Conservation (phyloP, 2,329 filamentous ascomycete genomes). For the Cercospora janseana region DNA sequence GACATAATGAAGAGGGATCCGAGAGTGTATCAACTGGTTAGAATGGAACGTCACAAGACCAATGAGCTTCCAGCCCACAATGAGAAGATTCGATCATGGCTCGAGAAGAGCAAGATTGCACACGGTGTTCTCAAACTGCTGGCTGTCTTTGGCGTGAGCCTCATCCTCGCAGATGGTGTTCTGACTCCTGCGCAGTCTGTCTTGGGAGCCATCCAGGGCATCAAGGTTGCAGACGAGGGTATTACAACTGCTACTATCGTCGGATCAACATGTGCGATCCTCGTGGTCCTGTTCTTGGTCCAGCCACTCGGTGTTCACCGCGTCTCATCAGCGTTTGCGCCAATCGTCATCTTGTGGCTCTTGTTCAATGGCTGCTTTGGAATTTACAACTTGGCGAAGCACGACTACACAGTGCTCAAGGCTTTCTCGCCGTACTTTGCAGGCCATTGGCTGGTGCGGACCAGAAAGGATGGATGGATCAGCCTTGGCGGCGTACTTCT, state of each 20-base stretch:
- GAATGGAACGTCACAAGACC: conserved; percentile 59
- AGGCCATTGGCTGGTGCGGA: conserved; percentile 58
- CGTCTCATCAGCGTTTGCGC: conserved; percentile 62
- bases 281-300: conserved; percentile 45
- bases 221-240: conserved; percentile 56
- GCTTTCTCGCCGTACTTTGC: conserved; percentile 58
- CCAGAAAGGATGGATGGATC: conserved; percentile 60
- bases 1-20: conserved; percentile 61
- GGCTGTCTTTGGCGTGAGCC: conserved; percentile 63
- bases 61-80: conserved; percentile 55
- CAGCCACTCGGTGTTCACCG: conserved; percentile 45
- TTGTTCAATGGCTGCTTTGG: conserved; percentile 62
- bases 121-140: conserved; percentile 58
- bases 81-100: conserved; percentile 53
- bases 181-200: conserved; percentile 69
- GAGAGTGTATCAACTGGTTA: conserved; percentile 52
- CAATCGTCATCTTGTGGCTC: conserved; percentile 64
- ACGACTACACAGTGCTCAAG: conserved; percentile 51
- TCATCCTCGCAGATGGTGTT: conserved; percentile 66
- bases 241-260: conserved; percentile 59
- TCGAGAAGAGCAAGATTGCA: conserved; percentile 57
- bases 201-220: conserved; percentile 62
- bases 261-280: conserved; percentile 62
- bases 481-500: conserved; percentile 66
- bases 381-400: conserved; percentile 55